These are phyloP conservation scores for Starmerella vitae DNA, from an alignment of 805 yeast species.

Conservation along the genomic window DNA sequence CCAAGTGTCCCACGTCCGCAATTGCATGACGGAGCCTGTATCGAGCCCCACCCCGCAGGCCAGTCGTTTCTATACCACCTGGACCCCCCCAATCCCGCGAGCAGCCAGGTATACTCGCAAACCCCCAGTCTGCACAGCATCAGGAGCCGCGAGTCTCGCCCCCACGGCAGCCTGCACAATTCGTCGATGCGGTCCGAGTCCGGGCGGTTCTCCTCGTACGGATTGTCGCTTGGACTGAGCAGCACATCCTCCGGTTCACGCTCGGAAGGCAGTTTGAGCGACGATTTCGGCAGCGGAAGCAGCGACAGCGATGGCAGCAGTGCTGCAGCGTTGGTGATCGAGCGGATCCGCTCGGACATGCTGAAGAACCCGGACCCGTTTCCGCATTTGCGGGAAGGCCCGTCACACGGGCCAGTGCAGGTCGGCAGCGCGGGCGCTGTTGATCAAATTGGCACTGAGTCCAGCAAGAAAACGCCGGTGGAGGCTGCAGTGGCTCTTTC, in stretches of 20 bases:
- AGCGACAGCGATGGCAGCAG: slow-evolving; percentile 1
- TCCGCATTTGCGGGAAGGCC: slow-evolving; percentile 1
- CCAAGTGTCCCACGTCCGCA: background rate
- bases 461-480: background rate
- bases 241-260: background rate
- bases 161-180: background rate
- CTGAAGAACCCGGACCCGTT: background rate
- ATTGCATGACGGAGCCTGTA: background rate
- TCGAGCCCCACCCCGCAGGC: background rate
- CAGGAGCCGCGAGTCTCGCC: background rate
- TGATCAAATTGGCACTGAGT: background rate
- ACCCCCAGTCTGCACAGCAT: background rate
- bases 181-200: background rate
- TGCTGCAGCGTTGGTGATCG: slow-evolving; percentile 1
- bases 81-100: background rate
- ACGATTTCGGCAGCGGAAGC: background rate
- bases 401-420: background rate
- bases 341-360: slow-evolving; percentile 8
- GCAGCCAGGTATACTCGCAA: background rate
- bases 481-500: background rate
- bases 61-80: background rate
- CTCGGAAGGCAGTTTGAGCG: background rate
- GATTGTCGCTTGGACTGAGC: slow-evolving; percentile 3
- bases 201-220: slow-evolving; percentile 4
- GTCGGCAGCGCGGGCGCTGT: background rate